These are phyloP conservation scores for Peltaster fructicola DNA, from an alignment of 2,329 filamentous ascomycete genomes.

Conservation along the genomic window DNA sequence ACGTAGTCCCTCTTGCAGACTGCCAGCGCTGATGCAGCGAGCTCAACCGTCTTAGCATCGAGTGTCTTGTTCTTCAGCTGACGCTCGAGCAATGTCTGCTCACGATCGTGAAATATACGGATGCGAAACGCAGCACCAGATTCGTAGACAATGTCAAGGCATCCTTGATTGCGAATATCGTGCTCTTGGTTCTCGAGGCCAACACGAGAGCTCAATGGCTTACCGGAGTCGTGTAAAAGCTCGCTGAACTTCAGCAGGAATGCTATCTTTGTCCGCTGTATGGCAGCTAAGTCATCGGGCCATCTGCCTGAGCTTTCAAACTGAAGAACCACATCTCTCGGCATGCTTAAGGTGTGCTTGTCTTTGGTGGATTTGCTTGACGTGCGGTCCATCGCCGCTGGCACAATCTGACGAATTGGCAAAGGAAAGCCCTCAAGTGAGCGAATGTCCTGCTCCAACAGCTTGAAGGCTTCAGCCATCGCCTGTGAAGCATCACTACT, in stretches of 20 bases:
- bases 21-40: conserved; percentile 51
- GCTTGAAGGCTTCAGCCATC: conserved; percentile 50
- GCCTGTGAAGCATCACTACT: conserved; percentile 33
- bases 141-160: conserved; percentile 63
- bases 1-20: conserved; percentile 54
- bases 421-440: conserved; percentile 68
- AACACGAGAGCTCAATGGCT: conserved; percentile 47
- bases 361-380: conserved; percentile 20
- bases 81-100: conserved; percentile 64
- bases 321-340: conserved; percentile 67
- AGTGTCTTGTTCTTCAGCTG: conserved; percentile 56
- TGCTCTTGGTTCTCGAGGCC: conserved; percentile 62
- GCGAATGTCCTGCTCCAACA: conserved; percentile 60
- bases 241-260: conserved; percentile 61
- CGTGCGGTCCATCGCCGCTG: conserved; percentile 39
- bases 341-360: too few relatives aligned
- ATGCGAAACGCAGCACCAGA: conserved; percentile 61
- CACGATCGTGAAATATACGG: conserved; percentile 75
- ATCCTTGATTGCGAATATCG: conserved; percentile 58
- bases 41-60: conserved; percentile 47
- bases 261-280: conserved; percentile 85
- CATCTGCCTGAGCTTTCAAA: conserved; percentile 88
- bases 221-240: conserved; percentile 46
- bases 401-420: conserved; percentile 63
- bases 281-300: conserved; percentile 81